Evolutionary conservation across 495 filamentous ascomycete genomes (phyloP), one percentile per base, ranked within the genome.

Genomic region (Monascus purpureus): DNA sequence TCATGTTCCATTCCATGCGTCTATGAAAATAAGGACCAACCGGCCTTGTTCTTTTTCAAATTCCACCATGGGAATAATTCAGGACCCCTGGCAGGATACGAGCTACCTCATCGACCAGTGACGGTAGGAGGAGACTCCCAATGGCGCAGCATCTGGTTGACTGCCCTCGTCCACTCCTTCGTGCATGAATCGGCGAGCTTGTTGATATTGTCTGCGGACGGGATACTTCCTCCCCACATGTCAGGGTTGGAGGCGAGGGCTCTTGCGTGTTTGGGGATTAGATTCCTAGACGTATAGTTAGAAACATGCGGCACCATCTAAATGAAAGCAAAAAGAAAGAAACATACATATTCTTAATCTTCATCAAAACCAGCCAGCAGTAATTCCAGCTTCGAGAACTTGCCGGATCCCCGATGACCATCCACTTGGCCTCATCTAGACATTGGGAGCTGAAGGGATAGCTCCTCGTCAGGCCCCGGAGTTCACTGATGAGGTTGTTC

Each of bases 331-430:
- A 20, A 36, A 28, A 25, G 7, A 26, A 23, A 32, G 36, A 16
- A 8, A 36, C 11, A 39, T 53, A 80, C 75, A 78, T 70, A 35
- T 69, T 70, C 25, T 66, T 57, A 19, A 83, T 70, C 40, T 81
- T 82, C 9, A 50, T 56, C n/a, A 86, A 55, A 17, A 80, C 70
- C 22, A 83, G 56, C 80, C 80, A 85, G 25, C 73, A 80, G 46
- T 76, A 67, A 41, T 85, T 86, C 78, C 80, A 85, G 45, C 76
- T 82, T 8, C 74, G 59, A 40, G 68, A 71, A 34, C 73, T 75
- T 6, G 69, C 52, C 0, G 75, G 73, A 38, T 84, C 80, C 29
- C 64, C 64, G 28, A 65, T 60, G 8, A 85, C 80, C 13, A 72
- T 55, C 33, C 54, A 56, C 38, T 81, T 80, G 1, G 80, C 79